Conservation (phyloP, 768 basidiomycete species). For the Russula earlei region DNA sequence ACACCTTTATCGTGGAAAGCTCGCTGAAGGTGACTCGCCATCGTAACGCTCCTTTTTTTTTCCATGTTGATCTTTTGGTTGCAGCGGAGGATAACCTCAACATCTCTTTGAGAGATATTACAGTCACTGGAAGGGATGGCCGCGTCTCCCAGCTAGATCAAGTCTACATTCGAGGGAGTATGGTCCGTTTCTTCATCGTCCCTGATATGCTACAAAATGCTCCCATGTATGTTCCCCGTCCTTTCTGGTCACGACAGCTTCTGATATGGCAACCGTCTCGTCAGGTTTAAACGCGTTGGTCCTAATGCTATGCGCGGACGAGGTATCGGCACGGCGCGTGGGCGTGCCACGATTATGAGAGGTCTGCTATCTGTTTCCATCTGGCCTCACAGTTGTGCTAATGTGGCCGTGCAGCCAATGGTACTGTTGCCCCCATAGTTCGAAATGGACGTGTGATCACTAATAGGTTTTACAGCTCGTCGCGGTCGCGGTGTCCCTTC, state of each 20-base stretch:
- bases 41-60: slow-evolving; percentile 3
- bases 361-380: slow-evolving; percentile 44
- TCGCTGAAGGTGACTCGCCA: slow-evolving; percentile 74
- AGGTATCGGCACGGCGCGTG: slow-evolving; percentile 98
- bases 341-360: slow-evolving; percentile 96
- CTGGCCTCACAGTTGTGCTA: slow-evolving; percentile 8
- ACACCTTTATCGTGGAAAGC: slow-evolving; percentile 92
- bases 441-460: background rate
- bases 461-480: slow-evolving; percentile 45
- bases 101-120: slow-evolving; percentile 92
- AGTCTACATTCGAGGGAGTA: slow-evolving; percentile 97
- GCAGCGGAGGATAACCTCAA: slow-evolving; percentile 97
- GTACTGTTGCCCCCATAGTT: slow-evolving; percentile 28
- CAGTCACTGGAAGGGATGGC: slow-evolving; percentile 95
- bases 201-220: slow-evolving; percentile 99
- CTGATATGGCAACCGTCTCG: background rate
- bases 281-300: slow-evolving; percentile 97
- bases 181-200: slow-evolving; percentile 98
- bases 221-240: slow-evolving; percentile 67
- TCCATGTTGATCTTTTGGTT: slow-evolving; percentile 12
- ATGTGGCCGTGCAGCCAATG: slow-evolving; percentile 51
- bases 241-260: background rate
- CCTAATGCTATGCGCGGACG: slow-evolving; percentile 98
- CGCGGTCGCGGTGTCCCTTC: slow-evolving; percentile 79
- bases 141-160: slow-evolving; percentile 98